phyloP scores from a whole-genome alignment of 148 eudicot genomes.

The Salicornia ramosissima region DNA sequence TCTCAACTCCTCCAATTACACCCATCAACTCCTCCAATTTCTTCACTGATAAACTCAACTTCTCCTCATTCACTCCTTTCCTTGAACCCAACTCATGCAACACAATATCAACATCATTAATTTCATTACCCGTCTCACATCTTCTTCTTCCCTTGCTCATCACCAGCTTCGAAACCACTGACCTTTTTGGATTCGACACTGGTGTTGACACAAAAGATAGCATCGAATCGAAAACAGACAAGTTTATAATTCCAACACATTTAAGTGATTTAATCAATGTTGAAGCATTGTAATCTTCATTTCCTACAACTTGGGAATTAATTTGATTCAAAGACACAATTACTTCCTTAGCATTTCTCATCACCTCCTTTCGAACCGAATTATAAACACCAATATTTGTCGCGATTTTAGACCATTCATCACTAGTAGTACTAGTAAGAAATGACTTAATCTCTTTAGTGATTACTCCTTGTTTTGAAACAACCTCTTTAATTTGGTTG shows the following conservation, averaged over 20 bases:
- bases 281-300: constrained; percentile 19
- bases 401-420: constrained; percentile 3
- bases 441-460: background rate
- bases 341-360: constrained; percentile 23
- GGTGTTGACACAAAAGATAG: constrained; percentile 31
- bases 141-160: constrained; percentile 16
- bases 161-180: constrained; percentile 32
- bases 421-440: background rate
- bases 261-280: constrained; percentile 32
- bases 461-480: background rate
- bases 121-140: constrained; percentile 21
- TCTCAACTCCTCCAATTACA: constrained; percentile 27
- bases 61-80: constrained; percentile 1
- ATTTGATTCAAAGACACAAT: constrained; percentile 21
- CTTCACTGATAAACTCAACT: constrained; percentile 7
- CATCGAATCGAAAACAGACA: constrained; percentile 28
- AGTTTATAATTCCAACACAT: constrained; percentile 31
- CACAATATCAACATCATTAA: constrained; percentile 25
- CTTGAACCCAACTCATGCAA: constrained; percentile 16
- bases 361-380: constrained; percentile 33
- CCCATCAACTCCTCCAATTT: constrained; percentile 23
- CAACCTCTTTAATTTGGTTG: background rate
- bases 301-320: constrained; percentile 17
- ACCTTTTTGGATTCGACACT: constrained; percentile 30
- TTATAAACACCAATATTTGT: constrained; percentile 20